Conservation (phyloP, 148 eudicot species). For the Dianthus caryophyllus region DNA sequence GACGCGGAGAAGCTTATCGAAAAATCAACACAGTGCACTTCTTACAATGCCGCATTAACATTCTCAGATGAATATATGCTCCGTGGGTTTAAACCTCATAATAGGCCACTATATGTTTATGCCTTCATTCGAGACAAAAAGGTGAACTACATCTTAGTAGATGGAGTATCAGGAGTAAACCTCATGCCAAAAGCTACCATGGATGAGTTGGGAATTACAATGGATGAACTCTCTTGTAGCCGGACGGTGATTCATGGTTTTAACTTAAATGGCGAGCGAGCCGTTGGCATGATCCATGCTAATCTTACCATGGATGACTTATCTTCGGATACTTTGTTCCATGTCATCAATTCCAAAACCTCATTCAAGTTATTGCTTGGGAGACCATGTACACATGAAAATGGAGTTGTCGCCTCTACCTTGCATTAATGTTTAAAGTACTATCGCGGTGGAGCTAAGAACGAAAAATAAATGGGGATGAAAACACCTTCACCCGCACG, state of each 20-base stretch:
- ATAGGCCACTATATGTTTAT: neutral
- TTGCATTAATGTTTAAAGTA: no score
- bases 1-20: neutral
- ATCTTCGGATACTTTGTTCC: no score
- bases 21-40: neutral
- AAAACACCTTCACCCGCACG: no score
- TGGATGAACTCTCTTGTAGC: neutral
- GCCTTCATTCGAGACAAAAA: neutral
- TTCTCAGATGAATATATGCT: neutral
- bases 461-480: no score
- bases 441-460: no score
- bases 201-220: neutral
- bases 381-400: no score
- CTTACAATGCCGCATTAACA: neutral
- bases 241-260: neutral
- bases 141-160: neutral
- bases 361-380: no score
- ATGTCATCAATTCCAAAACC: no score
- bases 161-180: neutral
- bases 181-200: constrained; percentile 5
- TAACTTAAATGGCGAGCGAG: neutral
- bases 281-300: no score
- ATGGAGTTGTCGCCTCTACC: no score
- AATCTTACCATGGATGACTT: no score
- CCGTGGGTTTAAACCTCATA: constrained; percentile 9